Base-by-base conservation (phyloP, 345 rosid species). In the Eucalyptus curtisii region DNA sequence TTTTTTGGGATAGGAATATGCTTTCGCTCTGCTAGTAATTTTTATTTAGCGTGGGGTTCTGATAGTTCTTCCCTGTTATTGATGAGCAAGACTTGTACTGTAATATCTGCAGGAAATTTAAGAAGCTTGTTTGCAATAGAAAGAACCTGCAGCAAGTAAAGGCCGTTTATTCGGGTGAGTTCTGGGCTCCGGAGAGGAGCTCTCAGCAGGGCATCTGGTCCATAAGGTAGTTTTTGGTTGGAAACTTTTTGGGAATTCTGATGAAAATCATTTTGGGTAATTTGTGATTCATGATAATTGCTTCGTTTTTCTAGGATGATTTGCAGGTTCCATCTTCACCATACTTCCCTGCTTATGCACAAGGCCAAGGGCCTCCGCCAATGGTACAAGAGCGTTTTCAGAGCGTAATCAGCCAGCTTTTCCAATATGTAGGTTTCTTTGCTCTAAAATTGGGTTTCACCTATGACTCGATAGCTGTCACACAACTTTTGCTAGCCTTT, bases 301-400 rank as follows among this genome's bases (percentile, higher is more conserved):
- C 90, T 87, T 87, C 49, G 42, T 37, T 17, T 90, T 64, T 85
- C 92, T 90, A 97, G 99, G 97, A 98, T 90, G 99, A 98, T 93
- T 90, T 97, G 92, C 94, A 93, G 90, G 86, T 94, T 19, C 98
- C 98, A 53, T 91, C 97, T 40, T 96, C 99, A 1, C 95, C 96
- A 15, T 96, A 93, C 91, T 94, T 96, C 88, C 99, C 99, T 68
- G 89, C 92, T 45, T 91, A 94, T 88, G 99, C 98, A 45, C 97
- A 94, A 92, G 98, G 94, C 44, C 96, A 95, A 91, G 99, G 98
- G n/a, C 96, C 96, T 14, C 94, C 99, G 85, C 98, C 98, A 1
- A 95, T 97, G 99, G 96, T 96, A 87, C 96, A 94, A 87, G 98
- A 98, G 90, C 96, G 98, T 49, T 96, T 97, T 91, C 98, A 94